Evolutionary conservation across 2,329 filamentous ascomycete species (phyloP), one percentile per base, ranked within the genome.

Genomic region (Aspergillus pseudonomiae): DNA sequence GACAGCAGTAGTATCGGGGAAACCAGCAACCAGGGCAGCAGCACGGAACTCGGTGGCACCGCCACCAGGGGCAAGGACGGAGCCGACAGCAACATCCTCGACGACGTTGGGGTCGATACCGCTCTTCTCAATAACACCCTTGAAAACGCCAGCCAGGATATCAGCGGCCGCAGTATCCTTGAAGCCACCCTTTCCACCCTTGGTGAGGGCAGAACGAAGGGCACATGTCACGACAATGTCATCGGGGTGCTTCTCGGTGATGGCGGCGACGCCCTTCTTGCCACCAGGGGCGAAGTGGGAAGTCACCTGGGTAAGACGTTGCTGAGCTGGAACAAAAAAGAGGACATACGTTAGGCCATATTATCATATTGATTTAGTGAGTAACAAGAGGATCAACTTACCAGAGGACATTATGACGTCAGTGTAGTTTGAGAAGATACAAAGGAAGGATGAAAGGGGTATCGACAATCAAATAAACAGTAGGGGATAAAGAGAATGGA

Each of bases 21-120:
- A 96, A 53, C 95, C 95, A 57, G 95, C 95, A 7, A 93, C 92
- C 62, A 98, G 85, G 60, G 90, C 90, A 41, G 95, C 95, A 64
- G 93, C 95, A 69, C 95, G 91, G 89, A 97, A 97, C 83, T 98
- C 95, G 54, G 95, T 98, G 26, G 95, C 95, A 70, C 94, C 95
- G 71, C 93, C 95, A 66, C 95, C 95, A 39, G 94, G 94, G 21
- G 94, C 89, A 56, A 99, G 89, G 34, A 99, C 95, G 61, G 90
- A 91, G 69, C 95, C 95, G 63, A 98, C 94, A 59, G 91, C 91
- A 69, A 99, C 90, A 77, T 99, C 95, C 80, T 98, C 92, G 56
- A 99, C 93, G 41, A 95, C 85, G 43, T 83, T 83, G 26, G 95
- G 94, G 81, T 97, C 91, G 80, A 98, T 96, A 69, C 89, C 89